Percentiles rank a stretch among this genome's conserved stretches.
Evolutionary conservation across 352 stramenopile genomes (phyloP).

Genomic region (Phytophthora quininea): DNA sequence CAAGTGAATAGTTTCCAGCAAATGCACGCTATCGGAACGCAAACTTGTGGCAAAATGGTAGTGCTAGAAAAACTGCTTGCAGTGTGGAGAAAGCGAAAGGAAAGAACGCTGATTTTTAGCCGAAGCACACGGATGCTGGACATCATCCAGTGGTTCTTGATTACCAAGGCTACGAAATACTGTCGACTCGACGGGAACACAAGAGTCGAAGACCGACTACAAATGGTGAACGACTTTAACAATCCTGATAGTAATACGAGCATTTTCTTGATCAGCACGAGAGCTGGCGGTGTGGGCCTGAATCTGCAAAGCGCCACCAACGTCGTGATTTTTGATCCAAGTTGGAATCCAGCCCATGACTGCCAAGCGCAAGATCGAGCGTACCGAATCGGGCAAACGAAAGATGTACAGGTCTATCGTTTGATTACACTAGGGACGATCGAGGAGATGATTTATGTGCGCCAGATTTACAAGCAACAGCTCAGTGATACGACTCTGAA

Average conservation of each 20-base stretch:
- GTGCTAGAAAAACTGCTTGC: conserved; percentile 75
- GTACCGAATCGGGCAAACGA: conserved; percentile 88
- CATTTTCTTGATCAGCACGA: conserved; percentile 84
- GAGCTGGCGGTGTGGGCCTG: conserved; percentile 73
- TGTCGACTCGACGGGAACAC: conserved; percentile 73
- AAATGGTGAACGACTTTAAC: conserved; percentile 83
- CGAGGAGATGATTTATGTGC: conserved; percentile 90
- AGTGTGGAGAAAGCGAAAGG: conserved; percentile 62
- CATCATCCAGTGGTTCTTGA: conserved; percentile 80
- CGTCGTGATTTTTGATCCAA: conserved; percentile 89
- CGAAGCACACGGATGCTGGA: conserved; percentile 83
- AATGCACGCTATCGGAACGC: conserved; percentile 60
- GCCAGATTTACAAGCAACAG: conserved; percentile 90
- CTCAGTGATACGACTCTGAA: conserved; percentile 84
- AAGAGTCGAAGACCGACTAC: conserved; percentile 73
- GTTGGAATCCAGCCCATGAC: conserved; percentile 88
- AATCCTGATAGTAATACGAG: conserved; percentile 51
- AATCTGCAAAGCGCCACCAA: conserved; percentile 84
- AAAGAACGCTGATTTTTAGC: conserved; percentile 82
- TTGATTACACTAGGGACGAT: conserved; percentile 86
- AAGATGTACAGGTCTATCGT: conserved; percentile 85
- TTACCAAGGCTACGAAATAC: conserved; percentile 68
- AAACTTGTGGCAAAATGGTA: conserved; percentile 85
- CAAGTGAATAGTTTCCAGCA: conserved; percentile 66
- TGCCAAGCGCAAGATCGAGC: conserved; percentile 84